Evolutionary conservation across 495 filamentous ascomycete genomes (phyloP).

Genomic region (Friedmanniomyces endolithicus): DNA sequence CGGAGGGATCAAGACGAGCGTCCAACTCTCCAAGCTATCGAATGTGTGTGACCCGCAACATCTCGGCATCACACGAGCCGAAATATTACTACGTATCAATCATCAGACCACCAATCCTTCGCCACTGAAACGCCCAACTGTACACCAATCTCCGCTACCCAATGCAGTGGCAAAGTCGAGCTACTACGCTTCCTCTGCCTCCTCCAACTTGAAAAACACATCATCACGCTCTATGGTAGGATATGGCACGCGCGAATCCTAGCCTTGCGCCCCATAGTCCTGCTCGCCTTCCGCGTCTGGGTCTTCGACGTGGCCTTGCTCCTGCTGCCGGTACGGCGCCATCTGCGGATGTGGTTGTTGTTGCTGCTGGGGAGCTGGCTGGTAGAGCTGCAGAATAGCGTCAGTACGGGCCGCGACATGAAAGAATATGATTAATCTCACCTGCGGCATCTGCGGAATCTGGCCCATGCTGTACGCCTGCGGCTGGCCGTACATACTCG

Average conservation of each 20-base stretch:
- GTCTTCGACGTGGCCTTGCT: slow-evolving; percentile 5
- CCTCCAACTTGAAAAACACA: not conserved
- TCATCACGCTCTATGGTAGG: not conserved
- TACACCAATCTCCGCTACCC: not conserved
- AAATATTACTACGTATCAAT: not conserved
- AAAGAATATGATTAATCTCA: slow-evolving; percentile 40
- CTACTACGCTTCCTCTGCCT: not conserved
- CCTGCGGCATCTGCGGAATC: slow-evolving; percentile 47
- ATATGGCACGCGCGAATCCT: not conserved
- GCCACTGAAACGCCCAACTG: not conserved
- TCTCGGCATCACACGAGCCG: too few species aligned
- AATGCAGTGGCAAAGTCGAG: not conserved
- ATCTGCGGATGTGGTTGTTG: slow-evolving; percentile 7
- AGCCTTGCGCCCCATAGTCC: slow-evolving; percentile 5
- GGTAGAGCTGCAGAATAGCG: slow-evolving; percentile 1
- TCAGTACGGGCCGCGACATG: slow-evolving; percentile 44
- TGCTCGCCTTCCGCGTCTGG: slow-evolving; percentile 11
- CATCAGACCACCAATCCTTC: not conserved
- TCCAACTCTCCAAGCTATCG: too few species aligned
- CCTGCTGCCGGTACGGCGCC: not conserved
- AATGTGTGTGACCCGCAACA: too few species aligned
- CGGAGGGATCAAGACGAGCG: too few species aligned
- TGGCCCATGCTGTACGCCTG: slow-evolving; percentile 22
- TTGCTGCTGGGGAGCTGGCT: not conserved
- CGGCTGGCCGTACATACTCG: slow-evolving; percentile 58